These are phyloP conservation scores for Priceomyces medius DNA, from an alignment of 805 yeast genomes.

Conservation along the genomic window DNA sequence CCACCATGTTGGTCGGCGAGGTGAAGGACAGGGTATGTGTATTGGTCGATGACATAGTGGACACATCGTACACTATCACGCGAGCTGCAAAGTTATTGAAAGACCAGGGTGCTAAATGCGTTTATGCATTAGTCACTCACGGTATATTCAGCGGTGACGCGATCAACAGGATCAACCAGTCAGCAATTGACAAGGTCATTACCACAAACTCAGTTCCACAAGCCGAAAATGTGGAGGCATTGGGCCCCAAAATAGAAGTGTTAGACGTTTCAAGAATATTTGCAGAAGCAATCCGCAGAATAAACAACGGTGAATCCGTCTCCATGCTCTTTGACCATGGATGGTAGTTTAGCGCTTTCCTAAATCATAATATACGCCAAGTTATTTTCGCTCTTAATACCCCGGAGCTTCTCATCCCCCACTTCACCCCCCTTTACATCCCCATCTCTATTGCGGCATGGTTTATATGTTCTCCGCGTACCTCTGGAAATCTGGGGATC, in stretches of 20 bases:
- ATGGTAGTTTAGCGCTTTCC: slow-evolving; percentile 33
- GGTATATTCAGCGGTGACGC: slow-evolving; percentile 95
- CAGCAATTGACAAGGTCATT: slow-evolving; percentile 77
- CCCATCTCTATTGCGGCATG: background rate
- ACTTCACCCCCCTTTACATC: background rate
- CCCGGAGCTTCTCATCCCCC: background rate
- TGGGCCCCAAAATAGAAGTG: slow-evolving; percentile 63
- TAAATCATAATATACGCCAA: background rate
- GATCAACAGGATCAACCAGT: slow-evolving; percentile 59
- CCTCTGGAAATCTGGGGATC: background rate
- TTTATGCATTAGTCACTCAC: slow-evolving; percentile 87
- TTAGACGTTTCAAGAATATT: slow-evolving; percentile 85
- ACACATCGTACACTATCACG: slow-evolving; percentile 87
- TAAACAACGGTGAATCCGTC: slow-evolving; percentile 95
- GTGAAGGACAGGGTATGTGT: slow-evolving; percentile 84
- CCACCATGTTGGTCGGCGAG: slow-evolving; percentile 96
- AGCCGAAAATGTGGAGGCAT: slow-evolving; percentile 45
- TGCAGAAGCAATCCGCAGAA: slow-evolving; percentile 93
- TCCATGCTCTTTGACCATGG: slow-evolving; percentile 90
- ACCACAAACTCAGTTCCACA: slow-evolving; percentile 94
- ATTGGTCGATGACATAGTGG: slow-evolving; percentile 90
- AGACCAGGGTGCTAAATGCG: slow-evolving; percentile 87
- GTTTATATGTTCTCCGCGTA: background rate
- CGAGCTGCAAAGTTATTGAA: slow-evolving; percentile 89
- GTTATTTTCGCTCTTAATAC: background rate